These are phyloP conservation scores for Immersiella caudata DNA, from an alignment of 495 filamentous ascomycete genomes.

Conservation along the genomic window DNA sequence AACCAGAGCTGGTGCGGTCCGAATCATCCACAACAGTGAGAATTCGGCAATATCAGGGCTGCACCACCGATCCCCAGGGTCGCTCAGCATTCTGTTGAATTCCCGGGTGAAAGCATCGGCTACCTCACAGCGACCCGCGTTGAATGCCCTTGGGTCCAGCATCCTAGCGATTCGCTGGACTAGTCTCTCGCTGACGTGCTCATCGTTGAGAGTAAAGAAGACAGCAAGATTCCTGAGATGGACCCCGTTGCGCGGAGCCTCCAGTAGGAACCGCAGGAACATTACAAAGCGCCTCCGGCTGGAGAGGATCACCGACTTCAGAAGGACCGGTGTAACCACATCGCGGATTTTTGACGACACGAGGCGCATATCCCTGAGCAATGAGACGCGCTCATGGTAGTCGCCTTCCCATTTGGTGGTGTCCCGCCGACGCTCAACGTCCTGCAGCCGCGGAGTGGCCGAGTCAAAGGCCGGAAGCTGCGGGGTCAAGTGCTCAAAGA, in stretches of 20 bases:
- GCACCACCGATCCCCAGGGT: not conserved
- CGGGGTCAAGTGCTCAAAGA: conserved; percentile 11
- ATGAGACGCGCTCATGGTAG: not conserved
- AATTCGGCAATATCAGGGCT: not conserved
- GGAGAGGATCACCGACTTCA: conserved; percentile 4
- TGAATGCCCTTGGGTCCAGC: not conserved
- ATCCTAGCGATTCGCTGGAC: not conserved
- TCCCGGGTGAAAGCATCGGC: not conserved
- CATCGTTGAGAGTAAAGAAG: conserved; percentile 2
- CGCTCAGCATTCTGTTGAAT: not conserved
- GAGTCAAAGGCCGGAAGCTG: not conserved
- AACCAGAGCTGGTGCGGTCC: not conserved
- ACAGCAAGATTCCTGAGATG: conserved; percentile 4
- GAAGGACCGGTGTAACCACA: conserved; percentile 7
- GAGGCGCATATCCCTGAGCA: conserved; percentile 6
- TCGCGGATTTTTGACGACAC: not conserved
- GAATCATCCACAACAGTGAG: not conserved
- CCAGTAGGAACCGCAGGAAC: conserved; percentile 3
- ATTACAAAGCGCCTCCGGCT: not conserved
- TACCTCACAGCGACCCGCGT: not conserved
- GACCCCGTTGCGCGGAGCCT: not conserved
- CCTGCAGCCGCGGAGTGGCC: not conserved
- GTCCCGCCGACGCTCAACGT: not conserved
- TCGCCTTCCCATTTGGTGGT: conserved; percentile 8
- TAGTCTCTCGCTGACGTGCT: not conserved